Base-by-base conservation (phyloP, 352 stramenopile genomes). In the Globisporangium parvum region DNA sequence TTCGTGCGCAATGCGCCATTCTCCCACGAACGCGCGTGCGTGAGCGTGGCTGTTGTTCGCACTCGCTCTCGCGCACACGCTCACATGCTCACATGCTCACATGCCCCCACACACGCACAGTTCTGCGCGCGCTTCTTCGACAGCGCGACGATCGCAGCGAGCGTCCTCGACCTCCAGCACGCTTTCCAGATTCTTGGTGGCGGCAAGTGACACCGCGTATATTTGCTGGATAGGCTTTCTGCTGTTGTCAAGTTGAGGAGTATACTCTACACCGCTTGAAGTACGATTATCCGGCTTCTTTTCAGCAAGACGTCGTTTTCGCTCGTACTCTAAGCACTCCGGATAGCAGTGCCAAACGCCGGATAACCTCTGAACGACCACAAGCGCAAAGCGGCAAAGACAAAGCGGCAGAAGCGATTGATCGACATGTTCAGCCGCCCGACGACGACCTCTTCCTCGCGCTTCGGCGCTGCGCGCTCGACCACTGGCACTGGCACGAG, bases 71-170 rank as follows among this genome's bases (percentile, higher is more conserved):
- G 20, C 39, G 17, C 50, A 24, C 2, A 37, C 17, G 39, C 10
- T 50, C 11, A 2, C 2, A 10, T 3, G 28, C 10, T 11, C 20
- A 31, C 11, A 20, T 1, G 26, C 8, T 1, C 26, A 28, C 28
- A 20, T 15, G 23, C 17, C 18, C 0, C 11, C 20, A 15, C 3
- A 37, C 31, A 37, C 31, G 10, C 26, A 1, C 53, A 87, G 74
- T 87, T 87, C 50, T 84, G 70, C 52, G 49, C 48, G 31, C 63
- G 70, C 24, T 82, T 85, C 54, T 87, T 73, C 65, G 47, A 78
- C 53, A 85, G 65, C 52, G 52, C 62, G 1, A 55, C 55, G 12
- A 53, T 87, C 52, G 40, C 65, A 11, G 41, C 42, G 21, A 65
- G 41, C 59, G 73, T 85, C 56, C 26, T 50, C 10, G 65, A 79